A percentile compares a stretch with the other conserved stretches of the same genome.
These are phyloP conservation scores for Microbotryum intermedium DNA, from an alignment of 1,284 basidiomycete species.

Conservation along the genomic window DNA sequence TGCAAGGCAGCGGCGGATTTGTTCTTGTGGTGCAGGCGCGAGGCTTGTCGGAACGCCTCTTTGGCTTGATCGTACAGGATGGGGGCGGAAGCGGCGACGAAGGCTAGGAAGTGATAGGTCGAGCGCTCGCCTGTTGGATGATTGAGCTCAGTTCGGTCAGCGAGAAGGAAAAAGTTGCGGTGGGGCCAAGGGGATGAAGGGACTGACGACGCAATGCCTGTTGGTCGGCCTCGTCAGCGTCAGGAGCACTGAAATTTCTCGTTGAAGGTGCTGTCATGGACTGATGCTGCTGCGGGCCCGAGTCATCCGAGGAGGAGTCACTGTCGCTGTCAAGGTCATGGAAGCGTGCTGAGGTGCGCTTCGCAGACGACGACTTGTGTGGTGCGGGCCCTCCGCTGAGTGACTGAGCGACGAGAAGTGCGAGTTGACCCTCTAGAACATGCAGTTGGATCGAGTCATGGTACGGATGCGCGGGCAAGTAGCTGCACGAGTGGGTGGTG, in stretches of 20 bases:
- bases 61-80: constrained; percentile 9
- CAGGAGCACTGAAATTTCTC: no score
- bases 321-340: neutral
- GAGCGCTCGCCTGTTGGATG: neutral
- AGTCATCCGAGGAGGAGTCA: neutral
- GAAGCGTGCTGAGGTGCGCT: neutral
- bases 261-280: no score
- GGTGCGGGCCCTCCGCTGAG: neutral
- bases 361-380: neutral
- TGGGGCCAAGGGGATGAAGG: no score
- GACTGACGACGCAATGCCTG: no score
- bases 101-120: neutral
- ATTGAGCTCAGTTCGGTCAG: neutral
- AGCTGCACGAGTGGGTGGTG: constrained; percentile 1
- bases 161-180: neutral
- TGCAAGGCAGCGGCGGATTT: no score
- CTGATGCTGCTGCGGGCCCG: no score
- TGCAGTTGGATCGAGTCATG: constrained; percentile 28
- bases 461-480: constrained; percentile 26
- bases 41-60: constrained; percentile 18
- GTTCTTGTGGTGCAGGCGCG: constrained; percentile 5
- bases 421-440: constrained; percentile 21
- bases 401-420: constrained; percentile 22
- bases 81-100: neutral
- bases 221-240: no score